Evolutionary conservation across 2,329 filamentous ascomycete genomes (phyloP), one percentile per base, ranked within the genome.

Genomic region (Trichoderma sp.): DNA sequence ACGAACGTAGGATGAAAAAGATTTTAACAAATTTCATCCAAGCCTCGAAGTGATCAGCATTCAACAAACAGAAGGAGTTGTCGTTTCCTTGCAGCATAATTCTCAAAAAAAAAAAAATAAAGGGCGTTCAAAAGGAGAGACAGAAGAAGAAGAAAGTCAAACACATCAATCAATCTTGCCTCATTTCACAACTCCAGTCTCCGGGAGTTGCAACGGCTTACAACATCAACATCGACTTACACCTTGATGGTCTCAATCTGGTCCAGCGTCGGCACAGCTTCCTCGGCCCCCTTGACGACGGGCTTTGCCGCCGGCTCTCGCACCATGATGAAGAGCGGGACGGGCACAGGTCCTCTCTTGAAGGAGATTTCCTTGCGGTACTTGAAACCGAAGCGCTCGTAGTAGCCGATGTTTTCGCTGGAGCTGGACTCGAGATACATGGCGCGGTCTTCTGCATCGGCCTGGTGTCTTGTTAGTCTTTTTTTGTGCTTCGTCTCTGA

Each of bases 371-470:
- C 85, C 73, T 84, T 85, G 75, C 84, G 84, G 72, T 85, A 77
- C 76, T 88, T 84, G 77, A 94, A 96, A 34, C 91, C 92, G 78
- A 92, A 89, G 78, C 89, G 90, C 71, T 85, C 81, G 77, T 95
- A 96, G 77, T 93, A 92, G 37, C 80, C 78, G 70, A 88, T 86
- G 77, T 94, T 95, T 70, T 80, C 80, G 67, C 80, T 80, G 68
- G 91, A 88, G 76, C 89, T 92, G 70, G 90, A 92, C 82, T 96
- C 92, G 59, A 96, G 86, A 75, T 95, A 96, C 72, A 91, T 89
- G 27, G 89, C 84, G 50, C 86, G 84, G 56, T 86, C 85, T 74
- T 92, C 89, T 17, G 78, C 78, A 76, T 95, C 92, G 53, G 92
- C 91, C 85, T 89, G 42, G 34, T 45, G 19, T 42, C n/a, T 5